phyloP scores from a whole-genome alignment of 1,139 yeast genomes.

The Yamadazyma oceani region DNA sequence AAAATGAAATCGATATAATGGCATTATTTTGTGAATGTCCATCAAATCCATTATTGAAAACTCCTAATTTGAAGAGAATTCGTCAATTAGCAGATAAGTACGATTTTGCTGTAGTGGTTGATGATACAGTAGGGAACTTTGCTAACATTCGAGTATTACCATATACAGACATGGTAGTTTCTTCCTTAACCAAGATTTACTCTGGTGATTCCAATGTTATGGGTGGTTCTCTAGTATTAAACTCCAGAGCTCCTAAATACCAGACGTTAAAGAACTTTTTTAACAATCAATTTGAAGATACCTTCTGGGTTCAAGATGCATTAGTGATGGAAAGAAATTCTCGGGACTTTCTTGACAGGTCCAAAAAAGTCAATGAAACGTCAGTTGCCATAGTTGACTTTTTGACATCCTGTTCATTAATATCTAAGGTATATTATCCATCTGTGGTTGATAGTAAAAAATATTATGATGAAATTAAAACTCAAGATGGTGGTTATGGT shows the following conservation, averaged over 20 bases:
- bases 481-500: constrained; percentile 84
- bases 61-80: constrained; percentile 72
- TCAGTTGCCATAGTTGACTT: constrained; percentile 57
- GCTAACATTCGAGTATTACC: constrained; percentile 80
- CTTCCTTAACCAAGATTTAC: constrained; percentile 88
- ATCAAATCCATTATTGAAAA: constrained; percentile 81
- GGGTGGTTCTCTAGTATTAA: constrained; percentile 87
- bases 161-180: constrained; percentile 79
- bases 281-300: constrained; percentile 62
- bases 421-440: constrained; percentile 75
- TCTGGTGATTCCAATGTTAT: constrained; percentile 94
- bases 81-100: constrained; percentile 65
- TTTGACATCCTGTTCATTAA: constrained; percentile 45
- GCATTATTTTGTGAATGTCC: constrained; percentile 91
- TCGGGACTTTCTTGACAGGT: constrained; percentile 77
- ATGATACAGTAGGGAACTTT: constrained; percentile 92
- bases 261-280: constrained; percentile 51
- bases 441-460: constrained; percentile 50
- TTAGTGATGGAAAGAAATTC: constrained; percentile 89
- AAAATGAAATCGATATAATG: constrained; percentile 63
- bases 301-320: constrained; percentile 92
- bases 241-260: constrained; percentile 62
- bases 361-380: constrained; percentile 64
- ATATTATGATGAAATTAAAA: constrained; percentile 71
- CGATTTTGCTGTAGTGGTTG: constrained; percentile 78